These are phyloP conservation scores for Rehmannia glutinosa DNA, from an alignment of 257 asterid species.

Conservation along the genomic window DNA sequence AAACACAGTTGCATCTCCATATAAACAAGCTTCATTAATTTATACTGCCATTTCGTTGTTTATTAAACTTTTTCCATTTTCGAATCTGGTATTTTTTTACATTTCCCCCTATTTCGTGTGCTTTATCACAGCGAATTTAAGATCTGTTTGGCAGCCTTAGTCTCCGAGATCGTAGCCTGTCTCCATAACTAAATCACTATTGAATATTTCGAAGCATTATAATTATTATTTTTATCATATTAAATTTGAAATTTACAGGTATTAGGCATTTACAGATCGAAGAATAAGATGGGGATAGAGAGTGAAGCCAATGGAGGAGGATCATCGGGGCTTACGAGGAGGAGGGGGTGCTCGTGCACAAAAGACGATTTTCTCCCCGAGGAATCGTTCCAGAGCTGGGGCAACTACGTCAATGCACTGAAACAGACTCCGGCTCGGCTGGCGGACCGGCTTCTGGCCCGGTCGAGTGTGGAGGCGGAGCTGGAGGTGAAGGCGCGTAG, in stretches of 20 bases:
- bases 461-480: constrained; percentile 45
- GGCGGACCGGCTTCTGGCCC: constrained; percentile 38
- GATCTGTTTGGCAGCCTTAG: no score
- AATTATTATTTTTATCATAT: no score
- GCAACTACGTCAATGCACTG: constrained; percentile 42
- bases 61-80: neutral
- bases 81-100: no score
- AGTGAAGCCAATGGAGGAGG: constrained; percentile 13
- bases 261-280: no score
- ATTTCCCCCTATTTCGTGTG: no score
- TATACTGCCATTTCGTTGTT: neutral
- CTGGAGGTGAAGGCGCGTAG: constrained; percentile 52
- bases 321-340: constrained; percentile 13
- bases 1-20: neutral
- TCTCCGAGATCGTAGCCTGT: no score
- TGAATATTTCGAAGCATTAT: no score
- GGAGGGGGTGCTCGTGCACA: constrained; percentile 32
- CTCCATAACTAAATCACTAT: no score
- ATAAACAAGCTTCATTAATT: neutral
- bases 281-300: constrained; percentile 27
- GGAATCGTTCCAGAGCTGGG: constrained; percentile 61
- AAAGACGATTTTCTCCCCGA: constrained; percentile 75
- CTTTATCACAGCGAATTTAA: no score
- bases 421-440: constrained; percentile 48
- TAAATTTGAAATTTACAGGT: no score